Conservation (phyloP, 371 early-diverging fungal genomes). For the Mortierella sp. region DNA sequence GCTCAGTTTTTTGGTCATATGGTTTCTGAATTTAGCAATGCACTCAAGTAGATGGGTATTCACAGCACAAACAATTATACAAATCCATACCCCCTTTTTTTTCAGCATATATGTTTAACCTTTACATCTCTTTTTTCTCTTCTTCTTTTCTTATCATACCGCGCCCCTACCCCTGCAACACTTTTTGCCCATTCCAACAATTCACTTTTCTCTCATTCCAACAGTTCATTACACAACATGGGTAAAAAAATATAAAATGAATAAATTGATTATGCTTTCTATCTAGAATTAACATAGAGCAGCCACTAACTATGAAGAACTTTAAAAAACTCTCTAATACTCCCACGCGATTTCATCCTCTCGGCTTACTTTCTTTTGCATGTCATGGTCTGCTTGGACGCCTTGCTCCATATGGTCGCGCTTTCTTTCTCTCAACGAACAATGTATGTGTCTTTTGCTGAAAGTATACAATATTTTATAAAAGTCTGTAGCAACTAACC, state of each 20-base stretch:
- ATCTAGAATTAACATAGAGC: background rate
- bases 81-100: background rate
- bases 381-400: background rate
- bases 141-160: slow-evolving; percentile 10
- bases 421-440: too few relatives aligned
- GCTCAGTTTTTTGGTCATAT: background rate
- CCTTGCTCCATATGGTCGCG: background rate
- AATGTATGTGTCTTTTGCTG: background rate
- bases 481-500: too few relatives aligned
- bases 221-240: background rate
- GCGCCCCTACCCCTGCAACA: background rate
- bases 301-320: background rate
- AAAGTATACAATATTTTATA: too few relatives aligned
- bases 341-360: background rate
- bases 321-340: background rate
- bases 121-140: slow-evolving; percentile 10
- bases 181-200: background rate
- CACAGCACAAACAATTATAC: background rate
- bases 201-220: background rate
- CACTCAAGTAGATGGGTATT: background rate
- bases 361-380: background rate
- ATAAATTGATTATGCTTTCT: too few relatives aligned
- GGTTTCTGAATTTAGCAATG: background rate
- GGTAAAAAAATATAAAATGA: background rate
- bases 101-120: slow-evolving; percentile 1